Base-by-base conservation (phyloP, 495 filamentous ascomycete species). In the Podospora conica region DNA sequence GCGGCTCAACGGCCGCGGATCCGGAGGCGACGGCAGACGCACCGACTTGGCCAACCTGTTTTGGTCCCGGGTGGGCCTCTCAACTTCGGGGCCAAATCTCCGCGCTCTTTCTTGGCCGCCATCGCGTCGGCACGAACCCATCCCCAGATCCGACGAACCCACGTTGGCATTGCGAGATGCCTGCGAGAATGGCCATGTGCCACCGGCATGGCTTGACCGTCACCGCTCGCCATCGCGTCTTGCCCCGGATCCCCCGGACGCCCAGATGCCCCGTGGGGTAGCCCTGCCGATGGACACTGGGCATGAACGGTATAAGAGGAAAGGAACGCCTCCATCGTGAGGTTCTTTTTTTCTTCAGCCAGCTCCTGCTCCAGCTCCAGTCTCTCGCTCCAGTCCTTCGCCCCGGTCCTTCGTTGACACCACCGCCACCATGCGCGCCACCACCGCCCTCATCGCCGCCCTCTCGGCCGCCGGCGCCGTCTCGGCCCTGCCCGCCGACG, bases 391-490 rank as follows among this genome's bases (percentile, higher is more conserved):
- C 18, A n/a, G 40, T 48, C 40, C 15, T n/a, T 48, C 15, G 55
- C 21, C 22, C 8, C 58, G 27, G 25, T 59, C 29, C 58, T 18
- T 58, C 56, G 9, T 24, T 59, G 15, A 4, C 7, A n/a, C 29
- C 33, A 20, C 54, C 61, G 22, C 54, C 48, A 66, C 5, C n/a
- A 66, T 66, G 65, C 58, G 60, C 29, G 29, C 55, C 63, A 29
- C 55, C 48, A 22, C 64, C 23, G 10, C 53, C 53, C 59, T 68
- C 31, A 3, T 68, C 60, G 56, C 61, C 5, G 61, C 61, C 55
- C 56, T 68, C 25, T 60, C 66, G 55, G 66, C 66, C 18, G 66
- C 56, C 15, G 61, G 66, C 21, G 65, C 55, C 55, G 65, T 67
- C 23, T 23, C 60, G 12, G 66, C 61, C 22, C 21, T 31, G 1